phyloP scores from a whole-genome alignment of 2,329 filamentous ascomycete species.

The Myriosclerotinia curreyana region DNA sequence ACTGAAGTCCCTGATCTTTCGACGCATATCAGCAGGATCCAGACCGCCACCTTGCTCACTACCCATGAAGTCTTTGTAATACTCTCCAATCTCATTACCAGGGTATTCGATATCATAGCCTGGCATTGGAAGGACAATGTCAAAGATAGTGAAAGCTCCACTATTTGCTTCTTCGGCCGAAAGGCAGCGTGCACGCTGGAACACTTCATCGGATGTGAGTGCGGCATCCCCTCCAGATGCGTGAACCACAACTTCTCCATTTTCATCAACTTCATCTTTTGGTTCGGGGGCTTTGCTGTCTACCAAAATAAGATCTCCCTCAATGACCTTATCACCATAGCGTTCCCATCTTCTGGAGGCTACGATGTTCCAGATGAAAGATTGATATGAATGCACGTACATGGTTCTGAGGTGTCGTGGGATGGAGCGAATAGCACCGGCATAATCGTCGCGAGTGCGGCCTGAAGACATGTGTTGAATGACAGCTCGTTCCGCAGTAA shows the following conservation, averaged over 20 bases:
- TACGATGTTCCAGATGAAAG: slow-evolving; percentile 86
- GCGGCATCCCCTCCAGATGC: slow-evolving; percentile 57
- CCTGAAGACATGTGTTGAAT: slow-evolving; percentile 65
- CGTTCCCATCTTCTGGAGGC: slow-evolving; percentile 76
- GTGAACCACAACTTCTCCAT: slow-evolving; percentile 46
- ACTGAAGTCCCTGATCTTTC: slow-evolving; percentile 81
- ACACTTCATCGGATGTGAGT: slow-evolving; percentile 52
- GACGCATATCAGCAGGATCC: slow-evolving; percentile 82
- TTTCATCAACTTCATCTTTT: slow-evolving; percentile 40
- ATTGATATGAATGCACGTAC: slow-evolving; percentile 97
- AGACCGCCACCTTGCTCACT: slow-evolving; percentile 72
- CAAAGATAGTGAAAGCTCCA: slow-evolving; percentile 76
- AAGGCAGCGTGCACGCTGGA: slow-evolving; percentile 68
- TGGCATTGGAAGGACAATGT: slow-evolving; percentile 87
- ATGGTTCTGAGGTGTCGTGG: slow-evolving; percentile 81
- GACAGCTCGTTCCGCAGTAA: slow-evolving; percentile 73
- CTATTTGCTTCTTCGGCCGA: slow-evolving; percentile 73
- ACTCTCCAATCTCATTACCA: slow-evolving; percentile 74
- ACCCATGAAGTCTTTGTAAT: slow-evolving; percentile 84
- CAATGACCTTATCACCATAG: slow-evolving; percentile 70
- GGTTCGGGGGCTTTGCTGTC: slow-evolving; percentile 28
- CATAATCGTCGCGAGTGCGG: slow-evolving; percentile 59
- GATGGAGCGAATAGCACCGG: slow-evolving; percentile 77
- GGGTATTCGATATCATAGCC: slow-evolving; percentile 90
- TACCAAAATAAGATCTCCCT: slow-evolving; percentile 66